phyloP scores from a whole-genome alignment of 164 flowering plant species.

The Hamamelis virginiana region DNA sequence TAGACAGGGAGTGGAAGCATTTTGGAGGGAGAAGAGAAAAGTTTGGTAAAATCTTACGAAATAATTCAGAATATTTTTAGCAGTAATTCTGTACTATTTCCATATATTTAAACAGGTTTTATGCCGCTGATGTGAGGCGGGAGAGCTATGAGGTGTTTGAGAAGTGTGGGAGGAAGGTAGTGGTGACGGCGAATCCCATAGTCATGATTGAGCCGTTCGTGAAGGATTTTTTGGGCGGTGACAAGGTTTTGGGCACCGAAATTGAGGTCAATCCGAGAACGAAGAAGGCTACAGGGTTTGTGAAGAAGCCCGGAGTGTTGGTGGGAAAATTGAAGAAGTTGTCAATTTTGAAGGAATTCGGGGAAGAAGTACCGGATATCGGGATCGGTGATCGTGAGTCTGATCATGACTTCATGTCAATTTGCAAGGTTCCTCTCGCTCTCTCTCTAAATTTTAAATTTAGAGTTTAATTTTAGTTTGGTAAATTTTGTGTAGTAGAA shows the following conservation, averaged over 20 bases:
- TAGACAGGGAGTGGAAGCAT: no score
- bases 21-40: no score
- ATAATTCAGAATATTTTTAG: no score
- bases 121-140: slow-evolving; percentile 71
- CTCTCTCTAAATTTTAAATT: no score
- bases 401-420: slow-evolving; percentile 82
- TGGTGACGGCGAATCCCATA: slow-evolving; percentile 87
- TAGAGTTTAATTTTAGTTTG: neutral
- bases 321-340: slow-evolving; percentile 58
- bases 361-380: slow-evolving; percentile 64
- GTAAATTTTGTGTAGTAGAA: neutral
- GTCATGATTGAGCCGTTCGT: slow-evolving; percentile 90
- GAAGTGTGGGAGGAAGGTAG: slow-evolving; percentile 58
- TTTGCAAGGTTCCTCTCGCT: slow-evolving; percentile 67
- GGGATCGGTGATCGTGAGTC: slow-evolving; percentile 83
- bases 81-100: neutral
- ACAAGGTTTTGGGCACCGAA: slow-evolving; percentile 90
- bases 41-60: no score
- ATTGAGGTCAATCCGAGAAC: slow-evolving; percentile 81
- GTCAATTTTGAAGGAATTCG: slow-evolving; percentile 71
- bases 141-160: slow-evolving; percentile 74
- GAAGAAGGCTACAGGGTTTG: slow-evolving; percentile 81
- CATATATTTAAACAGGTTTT: slow-evolving; percentile 36
- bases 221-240: slow-evolving; percentile 73
- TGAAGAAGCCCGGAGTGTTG: slow-evolving; percentile 69